Evolutionary conservation across 257 asterid genomes (phyloP), one percentile per base, ranked within the genome.

Genomic region (Dorcoceras hygrometricum): DNA sequence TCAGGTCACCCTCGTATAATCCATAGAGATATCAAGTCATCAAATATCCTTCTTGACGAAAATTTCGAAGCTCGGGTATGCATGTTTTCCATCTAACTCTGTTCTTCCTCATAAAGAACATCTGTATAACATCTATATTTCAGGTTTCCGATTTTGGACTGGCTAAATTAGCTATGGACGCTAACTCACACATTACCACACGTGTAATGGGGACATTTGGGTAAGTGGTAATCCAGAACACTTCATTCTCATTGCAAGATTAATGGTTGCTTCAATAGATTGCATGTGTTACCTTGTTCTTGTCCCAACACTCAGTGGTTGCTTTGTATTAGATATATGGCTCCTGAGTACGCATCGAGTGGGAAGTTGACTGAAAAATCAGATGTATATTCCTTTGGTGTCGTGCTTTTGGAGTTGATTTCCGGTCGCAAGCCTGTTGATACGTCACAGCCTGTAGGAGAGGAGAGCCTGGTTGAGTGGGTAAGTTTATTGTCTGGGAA

Each of bases 391-490:
- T 91, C 98, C 64, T 91, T 79, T 71, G 98, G 98, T 63, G 98
- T 91, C 55, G 96, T 91, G 72, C 95, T 91, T 56, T 75, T 91
- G 79, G 98, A 91, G 81, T 78, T 91, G 58, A 78, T 87, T 57
- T 82, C 95, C 62, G 98, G 98, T 19, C 93, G 96, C 63, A 91
- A 89, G 87, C 89, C 98, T 62, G 98, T 91, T 14, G 98, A 91
- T 81, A 77, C 88, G 53, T 82, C 98, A 80, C 96, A 86, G 67
- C 96, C 98, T 9, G 59, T 80, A 22, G 98, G 98, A 63, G 92
- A 91, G 20, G 98, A 91, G 84, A 89, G 98, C 77, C 81, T 92
- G 0, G 98, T 92, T 59, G 98, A 92, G 80, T 92, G 97, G 98
- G 98, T 92, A 76, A 68, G 90, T 82, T 77, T 69, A 46, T 50